Base-by-base conservation (phyloP, 2,329 filamentous ascomycete species). In the Botrytis aclada region DNA sequence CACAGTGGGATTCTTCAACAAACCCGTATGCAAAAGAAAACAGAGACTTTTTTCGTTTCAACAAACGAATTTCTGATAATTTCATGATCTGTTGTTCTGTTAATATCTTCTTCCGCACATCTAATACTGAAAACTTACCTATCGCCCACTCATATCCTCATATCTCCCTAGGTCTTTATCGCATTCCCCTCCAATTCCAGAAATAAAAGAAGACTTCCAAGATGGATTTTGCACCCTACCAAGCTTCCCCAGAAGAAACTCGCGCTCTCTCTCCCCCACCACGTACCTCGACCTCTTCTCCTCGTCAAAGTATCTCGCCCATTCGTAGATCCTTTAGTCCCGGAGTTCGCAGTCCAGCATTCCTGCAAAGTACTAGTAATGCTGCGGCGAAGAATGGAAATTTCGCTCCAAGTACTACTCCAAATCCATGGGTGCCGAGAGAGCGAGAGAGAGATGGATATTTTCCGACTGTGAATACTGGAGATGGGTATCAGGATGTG, bases 161-260 rank as follows among this genome's bases (percentile, higher is more conserved):
- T 18, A 65, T 39, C 25, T 39, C n/a, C n/a, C n/a, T n/a, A n/a
- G n/a, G n/a, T n/a, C n/a, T n/a, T 54, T 6, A 1, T 54, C 16
- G 39, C 22, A 66, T 16, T 32, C n/a, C n/a, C n/a, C n/a, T n/a
- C n/a, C n/a, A n/a, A n/a, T n/a, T n/a, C 25, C 12, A 32, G n/a
- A 37, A 51, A 37, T 22, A 25, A 39, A 66, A 29, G 14, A 51
- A 66, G 6, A 10, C 16, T 29, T 3, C 4, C 4, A 39, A 29
- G 39, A 96, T 96, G 93, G 93, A 98, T 85, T 99, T 98, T 82
- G 96, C 96, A 63, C 96, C 96, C 54, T 99, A 98, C 84, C 96
- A 98, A 85, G 95, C 95, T 82, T 92, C 92, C 25, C 96, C 96
- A 16, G 95, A 98, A 84, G 88, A 92, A 78, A 89, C 90, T 77